Evolutionary conservation across 306 rosid species (phyloP), one percentile per base, ranked within the genome.

Genomic region (Lathyrus aphaca): DNA sequence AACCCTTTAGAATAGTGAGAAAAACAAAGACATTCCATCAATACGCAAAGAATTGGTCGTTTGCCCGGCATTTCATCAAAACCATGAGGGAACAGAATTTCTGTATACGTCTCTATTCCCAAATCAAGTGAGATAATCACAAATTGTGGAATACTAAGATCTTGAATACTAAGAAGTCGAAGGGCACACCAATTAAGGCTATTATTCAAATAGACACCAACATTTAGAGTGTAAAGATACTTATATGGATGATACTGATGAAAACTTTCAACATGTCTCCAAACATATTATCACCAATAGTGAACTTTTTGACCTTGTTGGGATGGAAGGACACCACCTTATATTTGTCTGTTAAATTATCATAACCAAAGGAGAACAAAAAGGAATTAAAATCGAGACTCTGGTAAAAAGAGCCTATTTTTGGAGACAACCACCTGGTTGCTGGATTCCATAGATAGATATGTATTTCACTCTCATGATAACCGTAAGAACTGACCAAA

Each of bases 181-280:
- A 17, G 0, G 4, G 56, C 12, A 16, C 17, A 3, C 56, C 27
- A 49, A 3, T 0, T 17, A 49, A 49, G 13, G 17, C 56, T 8
- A 16, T 16, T 48, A 48, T 9, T 48, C 21, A 48, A 16, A 6
- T 48, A 48, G 54, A 16, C 11, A 48, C 54, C 10, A 3, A 0
- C 0, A 1, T 1, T 1, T 4, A 5, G 0, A 29, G 0, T n/a
- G n/a, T n/a, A 4, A 5, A 5, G 1, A 1, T 1, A 23, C 1
- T 23, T 1, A 23, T 0, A 23, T 1, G 27, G 27, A 23, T 23
- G 0, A 8, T 6, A n/a, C n/a, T n/a, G n/a, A n/a, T 19, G 57
- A 18, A 50, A 50, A 50, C 14, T 9, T 18, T 10, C 29, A 51
- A 51, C 21, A 53, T 23, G 19, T 4, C 2, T 53, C 32, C 32